Evolutionary conservation across 139 green algal species (phyloP), one percentile per base, ranked within the genome.

Genomic region (Auxenochlorella protothecoides): DNA sequence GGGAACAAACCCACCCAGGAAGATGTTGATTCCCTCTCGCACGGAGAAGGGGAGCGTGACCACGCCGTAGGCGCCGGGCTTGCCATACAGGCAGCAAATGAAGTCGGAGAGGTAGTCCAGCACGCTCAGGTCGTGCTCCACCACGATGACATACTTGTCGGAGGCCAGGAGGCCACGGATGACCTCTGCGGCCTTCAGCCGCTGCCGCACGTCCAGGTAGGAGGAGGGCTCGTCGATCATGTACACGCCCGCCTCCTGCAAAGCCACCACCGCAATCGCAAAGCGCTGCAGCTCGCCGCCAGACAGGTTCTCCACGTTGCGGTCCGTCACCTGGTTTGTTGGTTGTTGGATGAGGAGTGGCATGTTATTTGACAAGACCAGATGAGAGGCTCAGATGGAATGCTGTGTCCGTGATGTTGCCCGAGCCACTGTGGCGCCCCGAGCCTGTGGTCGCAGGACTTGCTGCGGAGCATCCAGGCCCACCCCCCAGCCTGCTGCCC

Each of bases 101-200:
- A 97, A 99, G 90, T 99, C 95, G 3, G 91, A 97, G 13, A 99
- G 85, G 85, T 99, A 99, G 87, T 99, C 95, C 71, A 99, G 88
- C 75, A 99, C 95, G n/a, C 83, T 85, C 64, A 94, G 78, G 61
- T 85, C 80, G 66, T 77, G 72, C 89, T 99, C 94, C 71, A 98
- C 94, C 13, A 97, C 91, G 27, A 98, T 97, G 7, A 99, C 91
- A 75, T 92, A 99, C 66, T 88, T 92, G 72, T 90, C 74, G 54
- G 85, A 72, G 15, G 80, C 80, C 56, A 97, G 79, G 72, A 96
- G 81, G 53, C 80, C 75, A 16, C 91, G 82, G 74, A 96, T 96
- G 44, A 94, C 91, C 87, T 93, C 84, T 27, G 89, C 91, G 57
- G 91, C 91, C 71, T 98, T 96, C 27, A 99, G 84, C 5, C 94